These are phyloP conservation scores for Adiantum capillusveneris DNA, from an alignment of 75 land plant species.

Conservation along the genomic window DNA sequence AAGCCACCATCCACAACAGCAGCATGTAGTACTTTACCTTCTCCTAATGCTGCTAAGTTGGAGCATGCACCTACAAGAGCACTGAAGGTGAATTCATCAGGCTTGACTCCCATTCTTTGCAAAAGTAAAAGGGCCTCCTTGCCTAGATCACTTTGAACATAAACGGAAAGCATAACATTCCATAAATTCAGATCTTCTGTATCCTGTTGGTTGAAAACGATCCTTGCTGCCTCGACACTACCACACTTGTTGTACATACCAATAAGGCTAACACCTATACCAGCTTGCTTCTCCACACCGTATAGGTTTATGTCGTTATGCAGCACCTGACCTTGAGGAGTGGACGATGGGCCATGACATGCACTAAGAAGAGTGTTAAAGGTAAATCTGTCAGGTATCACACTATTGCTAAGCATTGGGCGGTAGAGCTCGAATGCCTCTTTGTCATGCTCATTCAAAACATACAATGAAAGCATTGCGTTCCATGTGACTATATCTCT, in stretches of 20 bases:
- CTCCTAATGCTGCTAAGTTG: conserved; percentile 26
- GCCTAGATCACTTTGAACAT: conserved; percentile 38
- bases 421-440: conserved; percentile 12
- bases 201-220: conserved; percentile 43
- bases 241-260: conserved; percentile 61
- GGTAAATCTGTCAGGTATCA: conserved; percentile 13
- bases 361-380: conserved; percentile 7
- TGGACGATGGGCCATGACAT: conserved; percentile 10
- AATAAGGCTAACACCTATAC: conserved; percentile 18
- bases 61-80: conserved; percentile 44
- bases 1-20: conserved; percentile 14
- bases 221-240: conserved; percentile 36
- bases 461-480: conserved; percentile 9
- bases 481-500: conserved; percentile 14
- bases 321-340: background rate
- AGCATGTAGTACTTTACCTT: conserved; percentile 30
- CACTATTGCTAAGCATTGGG: conserved; percentile 7
- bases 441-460: background rate
- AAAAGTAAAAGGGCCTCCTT: conserved; percentile 42
- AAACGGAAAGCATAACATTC: conserved; percentile 61
- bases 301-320: background rate
- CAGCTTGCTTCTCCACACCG: conserved; percentile 2
- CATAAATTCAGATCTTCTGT: conserved; percentile 45
- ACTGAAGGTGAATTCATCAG: conserved; percentile 35
- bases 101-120: conserved; percentile 30